Evolutionary conservation across 176 grass and related monocot species (phyloP), one percentile per base, ranked within the genome.

Genomic region (Musa itinerans): DNA sequence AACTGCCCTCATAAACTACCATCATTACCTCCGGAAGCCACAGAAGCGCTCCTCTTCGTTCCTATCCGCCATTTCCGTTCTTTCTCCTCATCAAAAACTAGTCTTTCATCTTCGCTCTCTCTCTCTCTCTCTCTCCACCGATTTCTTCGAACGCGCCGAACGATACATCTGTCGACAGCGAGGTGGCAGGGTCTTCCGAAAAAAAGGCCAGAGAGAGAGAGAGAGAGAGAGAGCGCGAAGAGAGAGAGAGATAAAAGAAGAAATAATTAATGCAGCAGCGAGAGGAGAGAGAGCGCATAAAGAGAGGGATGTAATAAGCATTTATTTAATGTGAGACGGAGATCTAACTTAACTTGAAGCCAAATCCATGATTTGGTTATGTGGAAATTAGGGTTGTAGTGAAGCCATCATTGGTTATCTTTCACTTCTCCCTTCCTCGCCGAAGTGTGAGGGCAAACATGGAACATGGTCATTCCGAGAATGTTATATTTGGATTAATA

Each of bases 1-100:
- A 69, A 25, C 26, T 23, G 50, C 22, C 13, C 74, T 51, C 74
- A 52, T 68, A 51, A 78, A 51, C 64, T 14, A 63, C 23, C 76
- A 68, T 68, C 64, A 68, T 48, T 69, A n/a, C 76, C 22, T 34
- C 11, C 10, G 23, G 11, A 48, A 51, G 16, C 52, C 50, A 19
- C 50, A 55, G 34, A 54, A 13, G 51, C 74, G 29, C 55, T 43
- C 34, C 56, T 43, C 29, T 21, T 22, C 19, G n/a, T 6, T 1
- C 26, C 65, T 15, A 27, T 14, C 64, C 34, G 26, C 65, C 25
- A 43, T 68, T 66, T 10, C 62, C 22, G 9, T 17, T 50, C 10
- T 11, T 54, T 70, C n/a, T 54, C 67, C 26, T 21, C 12, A 62
- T 27, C 65, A 34, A 11, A 66, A 51, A 73, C 65, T 53, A 57